Base-by-base conservation (phyloP, 108 stramenopile species). In the Skeletonema costatum region DNA sequence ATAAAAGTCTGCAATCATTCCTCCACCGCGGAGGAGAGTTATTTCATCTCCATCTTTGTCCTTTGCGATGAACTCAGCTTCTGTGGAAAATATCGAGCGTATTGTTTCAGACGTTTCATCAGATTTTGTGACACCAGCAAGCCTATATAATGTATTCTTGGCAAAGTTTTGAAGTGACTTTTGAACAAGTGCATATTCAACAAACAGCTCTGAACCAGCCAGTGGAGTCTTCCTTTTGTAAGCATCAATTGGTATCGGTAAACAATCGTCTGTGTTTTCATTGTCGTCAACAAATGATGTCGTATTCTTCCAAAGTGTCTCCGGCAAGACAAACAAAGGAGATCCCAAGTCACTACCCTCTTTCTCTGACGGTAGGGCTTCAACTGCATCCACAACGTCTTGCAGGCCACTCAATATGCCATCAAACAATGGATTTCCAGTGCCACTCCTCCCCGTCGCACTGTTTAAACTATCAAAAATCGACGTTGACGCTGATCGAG, bases 351-450 rank as follows among this genome's bases (percentile, higher is more conserved):
- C 21, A 21, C 8, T 50, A 25, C 60, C 51, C 2, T 61, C 71
- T 36, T 32, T 32, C 31, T 53, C 38, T 10, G 62, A 74, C 21
- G 73, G 74, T 38, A 75, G 64, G 17, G 80, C 62, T 32, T 74
- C 80, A 32, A 81, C 80, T 30, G 80, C 74, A 60, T 81, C 70
- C 29, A 75, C 74, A 36, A 75, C 73, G 21, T 73, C 80, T 38
- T 73, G 68, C 30, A 81, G 70, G 5, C 80, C 74, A 58, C 48
- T 73, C 39, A 80, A 32, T 46, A 80, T 69, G 13, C 78, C 78
- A 41, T 73, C 73, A 39, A 80, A 60, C 13, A 80, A 42, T 1
- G 68, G 73, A 64, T 80, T 80, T 17, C 71, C 72, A 46, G 67
- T 31, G 8, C 58, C 39, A 33, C 69, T 64, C 5, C 61, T 16